These are phyloP conservation scores for Agastache rugosa DNA, from an alignment of 257 asterid species.

Conservation along the genomic window DNA sequence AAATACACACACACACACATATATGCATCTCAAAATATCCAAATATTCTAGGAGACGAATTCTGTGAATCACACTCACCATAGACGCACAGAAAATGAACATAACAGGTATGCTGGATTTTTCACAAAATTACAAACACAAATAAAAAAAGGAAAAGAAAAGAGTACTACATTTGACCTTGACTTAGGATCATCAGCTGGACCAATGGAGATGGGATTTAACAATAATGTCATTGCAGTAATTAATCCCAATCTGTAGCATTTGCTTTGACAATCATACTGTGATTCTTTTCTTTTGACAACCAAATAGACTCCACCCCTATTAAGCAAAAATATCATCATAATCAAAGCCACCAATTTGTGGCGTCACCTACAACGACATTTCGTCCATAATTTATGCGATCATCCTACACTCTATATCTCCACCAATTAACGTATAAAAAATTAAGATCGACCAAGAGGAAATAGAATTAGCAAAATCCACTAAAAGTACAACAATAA, in stretches of 20 bases:
- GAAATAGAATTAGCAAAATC: slow-evolving; percentile 9
- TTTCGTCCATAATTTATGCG: not conserved
- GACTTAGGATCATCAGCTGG: not conserved
- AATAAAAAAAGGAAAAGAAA: not conserved
- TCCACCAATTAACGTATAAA: not conserved
- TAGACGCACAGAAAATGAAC: not conserved
- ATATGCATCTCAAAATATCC: not conserved
- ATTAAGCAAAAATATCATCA: not conserved
- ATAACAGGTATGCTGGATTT: not conserved
- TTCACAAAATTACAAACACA: not conserved
- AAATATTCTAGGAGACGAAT: not conserved
- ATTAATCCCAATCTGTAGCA: not conserved
- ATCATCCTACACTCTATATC: not conserved
- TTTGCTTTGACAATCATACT: not conserved
- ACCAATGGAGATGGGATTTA: not conserved
- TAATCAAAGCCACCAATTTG: not conserved
- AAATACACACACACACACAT: not conserved
- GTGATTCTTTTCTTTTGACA: no score
- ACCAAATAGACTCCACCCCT: not conserved
- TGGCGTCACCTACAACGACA: not conserved
- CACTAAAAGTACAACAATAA: not conserved
- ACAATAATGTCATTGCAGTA: not conserved
- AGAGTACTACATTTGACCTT: not conserved
- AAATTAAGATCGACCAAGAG: not conserved
- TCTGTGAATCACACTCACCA: not conserved